Conservation (phyloP, 2,329 filamentous ascomycete species). For the Ophiostoma perfectum region DNA sequence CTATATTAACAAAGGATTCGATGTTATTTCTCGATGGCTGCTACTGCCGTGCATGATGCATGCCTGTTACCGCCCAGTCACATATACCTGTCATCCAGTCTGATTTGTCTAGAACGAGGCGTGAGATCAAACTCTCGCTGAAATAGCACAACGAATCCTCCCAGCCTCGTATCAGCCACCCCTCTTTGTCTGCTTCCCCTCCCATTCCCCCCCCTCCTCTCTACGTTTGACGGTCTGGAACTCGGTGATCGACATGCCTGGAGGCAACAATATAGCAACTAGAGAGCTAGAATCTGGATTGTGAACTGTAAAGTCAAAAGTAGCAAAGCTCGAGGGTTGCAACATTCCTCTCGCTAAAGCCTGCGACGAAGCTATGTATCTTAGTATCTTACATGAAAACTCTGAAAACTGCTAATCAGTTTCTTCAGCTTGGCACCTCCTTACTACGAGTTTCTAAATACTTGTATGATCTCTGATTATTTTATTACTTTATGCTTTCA, state of each 20-base stretch:
- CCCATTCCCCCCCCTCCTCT: not conserved
- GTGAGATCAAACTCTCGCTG: not conserved
- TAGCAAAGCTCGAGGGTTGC: not conserved
- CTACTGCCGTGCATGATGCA: not conserved
- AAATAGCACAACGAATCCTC: not conserved
- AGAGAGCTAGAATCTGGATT: too few relatives aligned
- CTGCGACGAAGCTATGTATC: not conserved
- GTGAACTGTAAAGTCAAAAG: not conserved
- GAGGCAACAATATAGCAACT: not conserved
- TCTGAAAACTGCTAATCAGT: not conserved
- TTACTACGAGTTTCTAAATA: too few relatives aligned
- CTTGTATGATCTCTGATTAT: too few relatives aligned
- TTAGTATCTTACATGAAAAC: not conserved
- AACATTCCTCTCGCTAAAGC: not conserved
- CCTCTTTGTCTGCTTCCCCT: not conserved
- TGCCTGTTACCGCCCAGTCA: not conserved
- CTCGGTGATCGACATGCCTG: not conserved
- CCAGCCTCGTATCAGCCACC: conserved; percentile 11
- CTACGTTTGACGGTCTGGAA: conserved; percentile 3
- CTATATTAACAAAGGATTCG: not conserved
- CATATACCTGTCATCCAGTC: conserved; percentile 5
- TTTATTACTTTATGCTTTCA: not conserved
- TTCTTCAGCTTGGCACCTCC: not conserved
- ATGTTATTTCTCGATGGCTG: not conserved
- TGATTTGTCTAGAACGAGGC: not conserved